Conservation (phyloP, 2,329 filamentous ascomycete genomes). For the Parastagonospora avenae region DNA sequence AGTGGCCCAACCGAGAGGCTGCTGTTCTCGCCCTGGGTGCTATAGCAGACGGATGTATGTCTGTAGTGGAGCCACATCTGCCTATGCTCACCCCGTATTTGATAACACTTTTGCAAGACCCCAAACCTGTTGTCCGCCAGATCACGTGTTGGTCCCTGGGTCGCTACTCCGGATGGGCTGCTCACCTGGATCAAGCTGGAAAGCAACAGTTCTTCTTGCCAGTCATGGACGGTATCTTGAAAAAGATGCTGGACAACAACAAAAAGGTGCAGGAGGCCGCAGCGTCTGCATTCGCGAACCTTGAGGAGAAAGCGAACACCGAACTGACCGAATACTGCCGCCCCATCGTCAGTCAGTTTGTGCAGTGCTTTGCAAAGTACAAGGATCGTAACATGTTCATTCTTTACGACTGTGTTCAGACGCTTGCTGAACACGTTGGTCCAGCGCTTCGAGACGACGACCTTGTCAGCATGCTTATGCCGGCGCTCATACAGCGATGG, state of each 20-base stretch:
- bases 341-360: constrained; percentile 90
- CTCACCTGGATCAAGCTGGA: constrained; percentile 70
- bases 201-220: constrained; percentile 85
- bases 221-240: constrained; percentile 94
- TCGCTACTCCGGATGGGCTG: constrained; percentile 91
- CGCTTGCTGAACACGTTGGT: constrained; percentile 88
- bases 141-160: constrained; percentile 98
- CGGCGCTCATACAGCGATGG: constrained; percentile 86
- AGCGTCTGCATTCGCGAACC: constrained; percentile 91
- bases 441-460: constrained; percentile 78
- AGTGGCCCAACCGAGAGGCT: constrained; percentile 93
- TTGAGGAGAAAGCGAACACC: constrained; percentile 90
- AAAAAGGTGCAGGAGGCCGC: constrained; percentile 98
- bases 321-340: constrained; percentile 83
- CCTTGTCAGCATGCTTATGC: constrained; percentile 87
- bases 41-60: constrained; percentile 92
- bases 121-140: constrained; percentile 88
- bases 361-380: constrained; percentile 90
- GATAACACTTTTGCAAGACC: constrained; percentile 80
- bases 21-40: constrained; percentile 93
- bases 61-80: constrained; percentile 85
- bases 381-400: constrained; percentile 99
- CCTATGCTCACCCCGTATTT: constrained; percentile 90
- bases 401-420: constrained; percentile 97
- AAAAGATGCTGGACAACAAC: constrained; percentile 94